These are phyloP conservation scores for Pichia membranifaciens DNA, from an alignment of 805 yeast species.

Conservation along the genomic window DNA sequence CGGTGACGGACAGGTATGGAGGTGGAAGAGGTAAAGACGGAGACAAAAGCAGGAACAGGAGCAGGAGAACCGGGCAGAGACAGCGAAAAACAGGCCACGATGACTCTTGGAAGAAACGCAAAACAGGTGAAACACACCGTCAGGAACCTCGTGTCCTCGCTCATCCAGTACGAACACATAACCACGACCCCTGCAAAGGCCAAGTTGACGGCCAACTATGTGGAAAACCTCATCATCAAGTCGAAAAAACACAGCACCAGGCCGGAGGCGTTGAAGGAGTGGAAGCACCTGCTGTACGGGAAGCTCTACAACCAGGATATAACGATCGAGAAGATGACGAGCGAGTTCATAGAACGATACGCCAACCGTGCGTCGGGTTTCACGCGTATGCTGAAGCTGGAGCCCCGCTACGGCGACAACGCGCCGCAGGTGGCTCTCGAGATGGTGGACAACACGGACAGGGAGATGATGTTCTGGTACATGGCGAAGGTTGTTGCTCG, in stretches of 20 bases:
- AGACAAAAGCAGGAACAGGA: too few species aligned
- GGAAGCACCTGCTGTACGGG: slow-evolving; percentile 29
- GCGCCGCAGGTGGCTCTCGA: slow-evolving; percentile 89
- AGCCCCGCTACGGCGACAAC: slow-evolving; percentile 81
- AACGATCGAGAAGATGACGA: slow-evolving; percentile 58
- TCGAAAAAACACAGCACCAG: slow-evolving; percentile 35
- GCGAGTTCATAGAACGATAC: slow-evolving; percentile 61
- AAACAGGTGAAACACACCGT: slow-evolving; percentile 52
- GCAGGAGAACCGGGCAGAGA: too few species aligned
- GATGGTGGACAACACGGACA: slow-evolving; percentile 54
- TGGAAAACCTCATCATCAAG: slow-evolving; percentile 58
- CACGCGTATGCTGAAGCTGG: slow-evolving; percentile 77
- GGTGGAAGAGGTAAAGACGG: too few species aligned
- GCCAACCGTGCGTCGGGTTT: slow-evolving; percentile 66
- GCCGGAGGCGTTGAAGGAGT: slow-evolving; percentile 22
- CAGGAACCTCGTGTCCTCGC: slow-evolving; percentile 59
- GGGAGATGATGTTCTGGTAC: slow-evolving; percentile 70
- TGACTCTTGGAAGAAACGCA: slow-evolving; percentile 38
- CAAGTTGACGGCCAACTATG: slow-evolving; percentile 55
- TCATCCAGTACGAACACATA: slow-evolving; percentile 65
- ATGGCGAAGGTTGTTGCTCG: slow-evolving; percentile 85
- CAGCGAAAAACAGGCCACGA: slow-evolving; percentile 3
- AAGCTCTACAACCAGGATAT: slow-evolving; percentile 43
- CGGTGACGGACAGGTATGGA: too few species aligned
- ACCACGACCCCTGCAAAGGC: slow-evolving; percentile 74